Conservation (phyloP, 352 stramenopile genomes). For the Discostella stelligera region DNA sequence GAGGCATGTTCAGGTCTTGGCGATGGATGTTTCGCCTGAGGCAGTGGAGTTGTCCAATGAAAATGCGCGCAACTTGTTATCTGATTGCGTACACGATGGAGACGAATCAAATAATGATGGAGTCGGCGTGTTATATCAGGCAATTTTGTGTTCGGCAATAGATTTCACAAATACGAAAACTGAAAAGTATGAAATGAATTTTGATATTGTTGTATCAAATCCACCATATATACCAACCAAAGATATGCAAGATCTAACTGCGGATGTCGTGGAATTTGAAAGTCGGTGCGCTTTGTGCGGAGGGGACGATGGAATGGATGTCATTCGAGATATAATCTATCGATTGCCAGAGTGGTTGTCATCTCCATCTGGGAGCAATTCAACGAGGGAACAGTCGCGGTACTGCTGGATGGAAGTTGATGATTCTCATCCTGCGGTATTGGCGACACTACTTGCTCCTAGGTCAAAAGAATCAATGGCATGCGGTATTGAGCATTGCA, state of each 20-base stretch:
- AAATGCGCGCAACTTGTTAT: slow-evolving; percentile 64
- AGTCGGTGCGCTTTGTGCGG: slow-evolving; percentile 60
- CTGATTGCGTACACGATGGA: neutral
- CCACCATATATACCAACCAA: slow-evolving; percentile 72
- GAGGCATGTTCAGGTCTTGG: slow-evolving; percentile 46
- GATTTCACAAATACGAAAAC: slow-evolving; percentile 43
- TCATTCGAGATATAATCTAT: slow-evolving; percentile 65
- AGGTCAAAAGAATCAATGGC: slow-evolving; percentile 14
- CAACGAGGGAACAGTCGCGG: neutral
- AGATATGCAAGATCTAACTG: slow-evolving; percentile 58
- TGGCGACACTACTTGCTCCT: slow-evolving; percentile 43
- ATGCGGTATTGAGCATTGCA: slow-evolving; percentile 46
- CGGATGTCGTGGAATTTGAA: slow-evolving; percentile 64
- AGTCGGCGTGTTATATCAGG: slow-evolving; percentile 31
- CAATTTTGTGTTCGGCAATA: slow-evolving; percentile 48
- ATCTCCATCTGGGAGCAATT: slow-evolving; percentile 1
- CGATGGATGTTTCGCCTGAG: slow-evolving; percentile 67
- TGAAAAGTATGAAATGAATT: slow-evolving; percentile 38
- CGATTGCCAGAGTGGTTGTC: slow-evolving; percentile 57
- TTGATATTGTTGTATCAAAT: slow-evolving; percentile 78
- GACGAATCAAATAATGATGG: slow-evolving; percentile 2
- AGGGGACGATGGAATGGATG: slow-evolving; percentile 71
- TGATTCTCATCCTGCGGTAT: slow-evolving; percentile 63
- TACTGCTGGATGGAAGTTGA: slow-evolving; percentile 82
- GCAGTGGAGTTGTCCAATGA: slow-evolving; percentile 60